Percentiles rank a stretch among this genome's conserved stretches.
These are phyloP conservation scores for Neofusicoccum umdonicola DNA, from an alignment of 2,329 filamentous ascomycete species.

Conservation along the genomic window DNA sequence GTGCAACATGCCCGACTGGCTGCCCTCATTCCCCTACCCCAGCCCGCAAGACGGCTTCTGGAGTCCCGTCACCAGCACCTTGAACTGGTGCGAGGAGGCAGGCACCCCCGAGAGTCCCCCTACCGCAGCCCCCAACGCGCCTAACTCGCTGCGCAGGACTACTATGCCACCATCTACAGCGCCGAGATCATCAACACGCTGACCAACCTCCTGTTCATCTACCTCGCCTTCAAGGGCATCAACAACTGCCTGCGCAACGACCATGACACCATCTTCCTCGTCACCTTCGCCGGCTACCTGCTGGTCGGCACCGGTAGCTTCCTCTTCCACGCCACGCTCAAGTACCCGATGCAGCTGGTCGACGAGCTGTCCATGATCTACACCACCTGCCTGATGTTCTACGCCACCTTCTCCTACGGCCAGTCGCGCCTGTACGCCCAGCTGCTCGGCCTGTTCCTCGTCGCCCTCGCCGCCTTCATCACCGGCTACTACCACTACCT, in stretches of 20 bases:
- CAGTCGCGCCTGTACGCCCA: conserved; percentile 52
- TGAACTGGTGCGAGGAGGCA: conserved; percentile 81
- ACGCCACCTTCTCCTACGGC: conserved; percentile 72
- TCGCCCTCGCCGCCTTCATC: conserved; percentile 60
- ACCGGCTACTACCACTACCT: conserved; percentile 79
- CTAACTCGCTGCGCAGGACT: conserved; percentile 53
- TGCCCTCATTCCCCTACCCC: conserved; percentile 49
- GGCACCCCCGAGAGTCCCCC: conserved; percentile 15
- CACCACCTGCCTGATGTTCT: conserved; percentile 63
- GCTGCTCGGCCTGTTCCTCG: conserved; percentile 57
- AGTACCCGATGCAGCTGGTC: conserved; percentile 70
- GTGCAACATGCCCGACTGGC: conserved; percentile 33
- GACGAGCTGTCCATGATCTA: conserved; percentile 73
- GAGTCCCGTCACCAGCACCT: conserved; percentile 67
- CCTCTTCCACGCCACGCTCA: conserved; percentile 62
- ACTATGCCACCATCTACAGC: conserved; percentile 71
- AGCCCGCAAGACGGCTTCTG: conserved; percentile 60
- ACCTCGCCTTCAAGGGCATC: conserved; percentile 72
- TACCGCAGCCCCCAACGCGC: neutral
- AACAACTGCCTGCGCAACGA: conserved; percentile 67
- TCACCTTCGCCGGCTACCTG: conserved; percentile 63
- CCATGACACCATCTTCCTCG: conserved; percentile 73
- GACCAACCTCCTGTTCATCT: conserved; percentile 81
- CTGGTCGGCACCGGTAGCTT: conserved; percentile 62
- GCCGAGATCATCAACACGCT: conserved; percentile 77